Base-by-base conservation (phyloP, 768 basidiomycete genomes). In the Cubamyces lactineus region DNA sequence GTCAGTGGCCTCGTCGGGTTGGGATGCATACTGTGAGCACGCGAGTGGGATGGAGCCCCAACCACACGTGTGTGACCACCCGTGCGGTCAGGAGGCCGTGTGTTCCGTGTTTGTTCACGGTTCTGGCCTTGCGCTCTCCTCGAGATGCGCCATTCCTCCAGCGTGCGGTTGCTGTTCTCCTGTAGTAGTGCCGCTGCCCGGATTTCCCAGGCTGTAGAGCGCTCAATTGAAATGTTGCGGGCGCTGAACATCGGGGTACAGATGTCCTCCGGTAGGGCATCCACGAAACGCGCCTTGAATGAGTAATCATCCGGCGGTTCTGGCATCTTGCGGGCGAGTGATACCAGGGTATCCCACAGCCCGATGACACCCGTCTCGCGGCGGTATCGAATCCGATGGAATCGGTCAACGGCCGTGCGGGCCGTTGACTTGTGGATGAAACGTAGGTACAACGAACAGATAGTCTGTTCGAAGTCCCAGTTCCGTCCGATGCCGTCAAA, bases 381-480 rank as follows among this genome's bases (percentile, higher is more conserved):
- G n/a, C 28, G 26, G 17, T 42, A 30, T 19, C 45, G 43, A 11
- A 23, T 30, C 9, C 16, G 16, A n/a, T 55, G 41, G 42, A 55
- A 55, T 1, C 41, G 19, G 4, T 55, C 53, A 13, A 42, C 53
- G 12, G 53, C 53, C 0, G 41, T 13, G 13, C 53, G 40, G 5
- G 53, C 53, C 17, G 40, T 55, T 11, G 53, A 55, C 9, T 11
- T 12, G 41, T 55, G 53, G 9, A 55, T 55, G 41, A 55, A 55
- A 6, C 42, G 41, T n/a, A 17, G 12, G 16, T 42, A 55, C 23
- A 55, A 1, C 16, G 23, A 41, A n/a, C 53, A 55, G 26, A 55
- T 17, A 1, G 53, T 15, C 13, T 55, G 40, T 30, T 55, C 53
- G 11, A 55, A 55, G 11, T 6, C 15, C 53, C 53, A 55, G 2